Evolutionary conservation across 2,329 filamentous ascomycete genomes (phyloP).

Genomic region (Arthrobotrys sinensis): DNA sequence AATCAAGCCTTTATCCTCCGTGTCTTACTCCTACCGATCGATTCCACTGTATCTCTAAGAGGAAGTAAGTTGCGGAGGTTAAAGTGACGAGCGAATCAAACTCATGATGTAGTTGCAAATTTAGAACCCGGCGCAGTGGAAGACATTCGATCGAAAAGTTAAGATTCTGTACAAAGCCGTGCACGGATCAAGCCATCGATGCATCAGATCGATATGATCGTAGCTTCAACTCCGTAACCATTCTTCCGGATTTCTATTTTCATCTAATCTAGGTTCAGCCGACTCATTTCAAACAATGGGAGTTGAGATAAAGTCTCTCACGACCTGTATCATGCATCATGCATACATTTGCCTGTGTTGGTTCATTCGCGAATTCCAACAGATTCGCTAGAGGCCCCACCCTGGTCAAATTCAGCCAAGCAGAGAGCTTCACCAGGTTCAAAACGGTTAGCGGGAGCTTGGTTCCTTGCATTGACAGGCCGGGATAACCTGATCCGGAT

Average conservation of each 20-base stretch:
- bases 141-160: not conserved
- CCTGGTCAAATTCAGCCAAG: conserved; percentile 22
- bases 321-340: not conserved
- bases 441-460: conserved; percentile 6
- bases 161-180: not conserved
- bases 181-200: not conserved
- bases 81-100: not conserved
- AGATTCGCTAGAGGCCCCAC: conserved; percentile 10
- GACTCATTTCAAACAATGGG: not conserved
- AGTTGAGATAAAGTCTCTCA: not conserved
- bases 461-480: conserved; percentile 35
- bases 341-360: not conserved
- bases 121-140: not conserved
- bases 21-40: conserved; percentile 6
- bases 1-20: conserved; percentile 25
- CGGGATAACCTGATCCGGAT: conserved; percentile 33
- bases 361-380: conserved; percentile 1
- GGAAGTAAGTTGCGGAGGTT: conserved; percentile 5
- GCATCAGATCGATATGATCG: not conserved
- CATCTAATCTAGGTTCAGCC: not conserved
- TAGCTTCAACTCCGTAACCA: not conserved
- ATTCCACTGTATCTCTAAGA: not conserved
- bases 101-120: not conserved
- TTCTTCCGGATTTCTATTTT: conserved; percentile 8
- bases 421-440: conserved; percentile 16